A percentile compares a stretch with the other conserved stretches of the same genome.
These are phyloP conservation scores for Pythium grandisporangium DNA, from an alignment of 352 stramenopile species.

Conservation along the genomic window DNA sequence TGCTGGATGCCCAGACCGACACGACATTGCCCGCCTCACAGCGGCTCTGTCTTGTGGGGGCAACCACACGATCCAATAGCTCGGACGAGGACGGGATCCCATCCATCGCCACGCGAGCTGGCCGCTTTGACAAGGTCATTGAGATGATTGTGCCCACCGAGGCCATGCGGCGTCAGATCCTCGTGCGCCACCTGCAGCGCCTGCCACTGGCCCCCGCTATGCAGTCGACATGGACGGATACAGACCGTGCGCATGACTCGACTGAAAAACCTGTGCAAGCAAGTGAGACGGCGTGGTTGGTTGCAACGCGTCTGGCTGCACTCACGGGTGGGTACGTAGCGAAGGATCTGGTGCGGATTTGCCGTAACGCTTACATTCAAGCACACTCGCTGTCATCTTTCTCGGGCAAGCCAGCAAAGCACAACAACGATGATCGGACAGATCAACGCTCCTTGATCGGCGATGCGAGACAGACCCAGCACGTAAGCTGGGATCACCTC, in stretches of 20 bases:
- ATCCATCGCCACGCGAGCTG: conserved; percentile 25
- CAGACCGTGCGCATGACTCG: too few species aligned
- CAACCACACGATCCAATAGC: conserved; percentile 16
- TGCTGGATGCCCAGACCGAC: conserved; percentile 39
- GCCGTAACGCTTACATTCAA: conserved; percentile 45
- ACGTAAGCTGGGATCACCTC: conserved; percentile 38
- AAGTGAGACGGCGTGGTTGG: neutral
- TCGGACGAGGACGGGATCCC: conserved; percentile 21
- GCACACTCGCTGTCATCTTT: too few species aligned
- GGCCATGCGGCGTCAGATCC: conserved; percentile 32
- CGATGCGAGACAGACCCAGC: too few species aligned
- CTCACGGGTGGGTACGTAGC: conserved; percentile 70
- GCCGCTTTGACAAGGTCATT: conserved; percentile 47
- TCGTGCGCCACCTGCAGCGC: conserved; percentile 25
- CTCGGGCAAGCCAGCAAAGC: too few species aligned
- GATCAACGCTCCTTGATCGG: neutral
- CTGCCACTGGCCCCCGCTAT: too few species aligned
- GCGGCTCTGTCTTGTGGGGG: conserved; percentile 41
- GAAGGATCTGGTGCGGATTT: conserved; percentile 68
- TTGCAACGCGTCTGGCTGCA: conserved; percentile 27
- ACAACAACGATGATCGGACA: neutral
- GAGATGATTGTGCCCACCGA: conserved; percentile 63
- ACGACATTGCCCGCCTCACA: neutral
- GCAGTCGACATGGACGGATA: too few species aligned
- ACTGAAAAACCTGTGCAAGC: too few species aligned